Evolutionary conservation across 257 asterid species (phyloP).

Genomic region (Ophiorrhiza pumila): DNA sequence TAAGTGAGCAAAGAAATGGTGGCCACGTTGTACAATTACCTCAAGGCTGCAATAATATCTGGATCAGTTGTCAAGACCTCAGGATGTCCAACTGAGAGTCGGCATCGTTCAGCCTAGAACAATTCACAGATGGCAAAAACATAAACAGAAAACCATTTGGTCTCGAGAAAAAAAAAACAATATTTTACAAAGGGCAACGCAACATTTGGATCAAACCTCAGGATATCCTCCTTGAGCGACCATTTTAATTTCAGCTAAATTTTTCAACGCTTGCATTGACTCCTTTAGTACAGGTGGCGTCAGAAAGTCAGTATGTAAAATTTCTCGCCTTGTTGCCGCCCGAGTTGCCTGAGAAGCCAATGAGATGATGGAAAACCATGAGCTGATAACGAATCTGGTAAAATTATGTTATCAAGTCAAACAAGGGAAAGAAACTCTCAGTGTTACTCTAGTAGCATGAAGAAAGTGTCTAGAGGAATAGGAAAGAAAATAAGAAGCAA

Average conservation of each 20-base stretch:
- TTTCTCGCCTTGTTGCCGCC: constrained; percentile 70
- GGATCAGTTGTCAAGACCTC: constrained; percentile 67
- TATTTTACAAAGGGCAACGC: neutral
- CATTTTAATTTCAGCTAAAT: constrained; percentile 56
- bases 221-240: constrained; percentile 94
- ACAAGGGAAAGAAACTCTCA: neutral
- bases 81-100: constrained; percentile 88
- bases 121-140: constrained; percentile 2
- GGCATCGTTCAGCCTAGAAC: constrained; percentile 85
- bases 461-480: neutral
- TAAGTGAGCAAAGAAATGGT: constrained; percentile 8
- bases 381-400: neutral
- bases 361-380: constrained; percentile 1
- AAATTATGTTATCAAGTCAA: neutral
- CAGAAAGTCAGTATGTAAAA: constrained; percentile 74
- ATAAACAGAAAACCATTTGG: constrained; percentile 14
- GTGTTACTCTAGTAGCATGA: neutral
- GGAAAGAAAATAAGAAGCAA: neutral
- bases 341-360: constrained; percentile 56
- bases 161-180: neutral
- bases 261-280: constrained; percentile 52
- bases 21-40: constrained; percentile 35
- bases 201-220: constrained; percentile 46
- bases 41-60: constrained; percentile 75
- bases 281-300: constrained; percentile 80